Conservation (phyloP, 805 yeast species). For the Cyberlindnera sargentensis region DNA sequence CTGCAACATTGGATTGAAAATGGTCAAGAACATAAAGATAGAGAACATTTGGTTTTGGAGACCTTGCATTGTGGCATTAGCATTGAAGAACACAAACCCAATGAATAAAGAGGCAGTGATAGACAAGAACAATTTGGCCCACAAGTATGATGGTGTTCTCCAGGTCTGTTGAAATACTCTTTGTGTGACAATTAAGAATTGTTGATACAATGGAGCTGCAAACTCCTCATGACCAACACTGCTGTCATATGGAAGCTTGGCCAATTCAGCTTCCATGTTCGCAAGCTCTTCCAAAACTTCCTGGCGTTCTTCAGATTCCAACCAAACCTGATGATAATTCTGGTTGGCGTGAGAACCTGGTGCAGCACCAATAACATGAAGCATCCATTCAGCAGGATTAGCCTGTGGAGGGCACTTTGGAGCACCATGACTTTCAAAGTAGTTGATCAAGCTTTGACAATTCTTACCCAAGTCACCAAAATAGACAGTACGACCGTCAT, state of each 20-base stretch:
- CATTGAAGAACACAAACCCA: slow-evolving; percentile 70
- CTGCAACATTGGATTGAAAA: slow-evolving; percentile 49
- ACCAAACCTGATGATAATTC: slow-evolving; percentile 75
- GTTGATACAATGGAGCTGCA: slow-evolving; percentile 37
- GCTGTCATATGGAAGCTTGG: slow-evolving; percentile 28
- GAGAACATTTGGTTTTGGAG: slow-evolving; percentile 80
- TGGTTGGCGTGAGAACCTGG: slow-evolving; percentile 71
- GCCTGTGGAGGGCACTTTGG: slow-evolving; percentile 59
- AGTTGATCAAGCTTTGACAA: slow-evolving; percentile 49
- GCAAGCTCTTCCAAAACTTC: slow-evolving; percentile 55
- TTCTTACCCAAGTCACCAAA: slow-evolving; percentile 67
- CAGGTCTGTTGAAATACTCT: slow-evolving; percentile 61
- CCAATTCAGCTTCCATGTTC: slow-evolving; percentile 54
- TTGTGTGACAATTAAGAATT: slow-evolving; percentile 37
- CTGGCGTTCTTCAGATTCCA: slow-evolving; percentile 53
- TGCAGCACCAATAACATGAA: slow-evolving; percentile 78
- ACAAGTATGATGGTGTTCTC: slow-evolving; percentile 58
- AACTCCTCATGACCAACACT: slow-evolving; percentile 17
- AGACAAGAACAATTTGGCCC: slow-evolving; percentile 52
- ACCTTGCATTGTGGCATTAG: slow-evolving; percentile 55
- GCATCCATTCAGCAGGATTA: slow-evolving; percentile 91
- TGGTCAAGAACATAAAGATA: slow-evolving; percentile 57
- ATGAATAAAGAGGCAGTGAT: slow-evolving; percentile 53
- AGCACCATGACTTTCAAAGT: slow-evolving; percentile 63
- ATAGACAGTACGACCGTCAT: slow-evolving; percentile 69